phyloP scores from a whole-genome alignment of 768 basidiomycete species.

The Leccinum uliginosum region DNA sequence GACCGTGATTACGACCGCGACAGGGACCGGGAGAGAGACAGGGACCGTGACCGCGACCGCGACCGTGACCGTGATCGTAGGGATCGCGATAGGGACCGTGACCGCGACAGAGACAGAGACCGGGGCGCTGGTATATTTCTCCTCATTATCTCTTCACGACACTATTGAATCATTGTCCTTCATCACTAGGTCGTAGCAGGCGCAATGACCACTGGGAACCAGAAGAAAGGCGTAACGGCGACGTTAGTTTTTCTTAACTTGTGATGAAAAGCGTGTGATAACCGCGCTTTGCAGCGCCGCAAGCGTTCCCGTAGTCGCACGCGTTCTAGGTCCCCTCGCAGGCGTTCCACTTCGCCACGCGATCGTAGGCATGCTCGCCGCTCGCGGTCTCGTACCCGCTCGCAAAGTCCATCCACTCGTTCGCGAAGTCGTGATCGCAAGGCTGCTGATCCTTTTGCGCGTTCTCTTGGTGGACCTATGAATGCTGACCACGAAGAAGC shows the following conservation, averaged over 20 bases:
- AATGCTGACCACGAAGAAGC: constrained; percentile 92
- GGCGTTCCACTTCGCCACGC: constrained; percentile 65
- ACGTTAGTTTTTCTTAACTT: constrained; percentile 42
- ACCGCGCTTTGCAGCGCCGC: constrained; percentile 43
- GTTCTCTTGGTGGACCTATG: constrained; percentile 84
- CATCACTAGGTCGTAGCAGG: constrained; percentile 39
- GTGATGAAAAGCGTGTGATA: background rate
- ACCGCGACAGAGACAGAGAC: constrained; percentile 41
- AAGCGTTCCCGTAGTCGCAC: constrained; percentile 66
- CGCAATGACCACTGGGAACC: constrained; percentile 81
- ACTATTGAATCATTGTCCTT: background rate
- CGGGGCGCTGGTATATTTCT: constrained; percentile 42
- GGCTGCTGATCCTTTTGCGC: constrained; percentile 61
- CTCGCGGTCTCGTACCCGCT: constrained; percentile 62
- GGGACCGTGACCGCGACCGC: constrained; percentile 34
- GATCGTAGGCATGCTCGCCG: constrained; percentile 51
- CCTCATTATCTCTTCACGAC: background rate
- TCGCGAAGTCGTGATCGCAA: constrained; percentile 57
- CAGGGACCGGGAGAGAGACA: constrained; percentile 41
- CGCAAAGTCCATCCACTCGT: constrained; percentile 47
- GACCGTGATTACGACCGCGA: constrained; percentile 63
- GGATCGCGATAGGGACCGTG: constrained; percentile 44
- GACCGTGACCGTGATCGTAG: constrained; percentile 37
- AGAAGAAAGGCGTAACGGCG: constrained; percentile 67
- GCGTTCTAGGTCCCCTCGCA: constrained; percentile 61